Percentiles rank a stretch among this genome's conserved stretches.
phyloP scores from a whole-genome alignment of 1,284 basidiomycete species.

The Puccinia polysora region DNA sequence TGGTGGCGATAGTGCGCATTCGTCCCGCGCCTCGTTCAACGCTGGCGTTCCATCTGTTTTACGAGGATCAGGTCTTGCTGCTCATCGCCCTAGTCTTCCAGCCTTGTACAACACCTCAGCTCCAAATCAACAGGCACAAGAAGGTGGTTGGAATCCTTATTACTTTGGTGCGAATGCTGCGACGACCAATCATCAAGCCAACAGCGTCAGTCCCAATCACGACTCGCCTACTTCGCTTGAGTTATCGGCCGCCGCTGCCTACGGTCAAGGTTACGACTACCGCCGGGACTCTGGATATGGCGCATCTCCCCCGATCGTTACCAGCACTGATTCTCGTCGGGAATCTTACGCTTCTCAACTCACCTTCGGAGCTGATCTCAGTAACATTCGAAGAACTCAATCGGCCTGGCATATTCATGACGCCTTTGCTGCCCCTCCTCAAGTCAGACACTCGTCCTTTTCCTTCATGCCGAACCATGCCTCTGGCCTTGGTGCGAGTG shows the following conservation, averaged over 20 bases:
- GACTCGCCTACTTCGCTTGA: conserved; percentile 24
- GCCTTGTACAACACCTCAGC: conserved; percentile 22
- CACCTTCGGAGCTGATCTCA: conserved; percentile 13
- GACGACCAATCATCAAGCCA: neutral
- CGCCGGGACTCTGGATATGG: conserved; percentile 42
- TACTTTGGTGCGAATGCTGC: conserved; percentile 24
- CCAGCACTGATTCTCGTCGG: conserved; percentile 26
- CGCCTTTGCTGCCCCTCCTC: conserved; percentile 25
- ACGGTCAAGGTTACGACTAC: conserved; percentile 39
- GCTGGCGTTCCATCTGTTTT: conserved; percentile 15
- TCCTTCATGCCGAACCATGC: conserved; percentile 28
- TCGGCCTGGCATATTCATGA: conserved; percentile 44
- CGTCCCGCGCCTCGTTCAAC: conserved; percentile 37
- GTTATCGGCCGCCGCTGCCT: conserved; percentile 33
- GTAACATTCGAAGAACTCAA: conserved; percentile 38
- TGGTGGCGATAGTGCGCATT: neutral
- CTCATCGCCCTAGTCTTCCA: conserved; percentile 40
- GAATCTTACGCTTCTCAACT: conserved; percentile 25
- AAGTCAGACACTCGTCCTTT: conserved; percentile 38
- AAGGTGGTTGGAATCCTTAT: conserved; percentile 41
- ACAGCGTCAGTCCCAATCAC: conserved; percentile 5
- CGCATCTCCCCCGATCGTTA: conserved; percentile 33
- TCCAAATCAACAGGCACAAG: conserved; percentile 1
- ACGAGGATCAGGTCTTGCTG: conserved; percentile 1
- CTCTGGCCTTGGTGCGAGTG: neutral